Conservation (phyloP, 1,139 yeast species). For the Zygosaccharomyces pseudobailii region DNA sequence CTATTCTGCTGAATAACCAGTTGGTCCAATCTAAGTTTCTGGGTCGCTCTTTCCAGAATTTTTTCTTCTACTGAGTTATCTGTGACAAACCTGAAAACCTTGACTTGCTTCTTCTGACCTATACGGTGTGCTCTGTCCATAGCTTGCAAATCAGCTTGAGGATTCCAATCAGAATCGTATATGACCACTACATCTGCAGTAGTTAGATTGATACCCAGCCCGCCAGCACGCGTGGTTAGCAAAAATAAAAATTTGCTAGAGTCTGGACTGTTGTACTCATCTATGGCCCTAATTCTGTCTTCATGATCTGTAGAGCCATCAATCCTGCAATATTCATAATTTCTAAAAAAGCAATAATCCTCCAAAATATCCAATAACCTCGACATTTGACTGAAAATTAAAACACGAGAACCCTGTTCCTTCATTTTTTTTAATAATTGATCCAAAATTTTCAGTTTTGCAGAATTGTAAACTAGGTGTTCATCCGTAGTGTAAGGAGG, state of each 20-base stretch:
- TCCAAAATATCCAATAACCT: constrained; percentile 86
- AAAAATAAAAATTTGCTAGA: constrained; percentile 80
- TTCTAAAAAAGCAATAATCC: constrained; percentile 84
- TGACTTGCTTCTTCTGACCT: constrained; percentile 95
- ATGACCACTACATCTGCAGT: constrained; percentile 87
- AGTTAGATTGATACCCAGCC: constrained; percentile 90
- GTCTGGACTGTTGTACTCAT: constrained; percentile 79
- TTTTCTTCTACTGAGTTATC: constrained; percentile 97
- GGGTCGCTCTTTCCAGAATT: constrained; percentile 93
- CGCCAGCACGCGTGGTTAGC: constrained; percentile 97
- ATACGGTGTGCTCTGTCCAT: constrained; percentile 99
- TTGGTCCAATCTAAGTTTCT: constrained; percentile 86
- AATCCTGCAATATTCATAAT: constrained; percentile 81
- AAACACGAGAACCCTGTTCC: constrained; percentile 78
- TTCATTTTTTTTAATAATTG: constrained; percentile 70
- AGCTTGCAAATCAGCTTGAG: constrained; percentile 97
- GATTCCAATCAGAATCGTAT: constrained; percentile 97
- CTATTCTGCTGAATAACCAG: constrained; percentile 95
- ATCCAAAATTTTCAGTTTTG: constrained; percentile 86
- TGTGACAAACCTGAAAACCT: constrained; percentile 85
- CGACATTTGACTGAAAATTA: constrained; percentile 94
- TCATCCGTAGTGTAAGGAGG: constrained; percentile 98
- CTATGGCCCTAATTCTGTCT: constrained; percentile 88
- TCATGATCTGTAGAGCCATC: constrained; percentile 95
- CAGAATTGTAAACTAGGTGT: constrained; percentile 80